Evolutionary conservation across 345 rosid genomes (phyloP), one percentile per base, ranked within the genome.

Genomic region (Xanthoceras sorbifolium): DNA sequence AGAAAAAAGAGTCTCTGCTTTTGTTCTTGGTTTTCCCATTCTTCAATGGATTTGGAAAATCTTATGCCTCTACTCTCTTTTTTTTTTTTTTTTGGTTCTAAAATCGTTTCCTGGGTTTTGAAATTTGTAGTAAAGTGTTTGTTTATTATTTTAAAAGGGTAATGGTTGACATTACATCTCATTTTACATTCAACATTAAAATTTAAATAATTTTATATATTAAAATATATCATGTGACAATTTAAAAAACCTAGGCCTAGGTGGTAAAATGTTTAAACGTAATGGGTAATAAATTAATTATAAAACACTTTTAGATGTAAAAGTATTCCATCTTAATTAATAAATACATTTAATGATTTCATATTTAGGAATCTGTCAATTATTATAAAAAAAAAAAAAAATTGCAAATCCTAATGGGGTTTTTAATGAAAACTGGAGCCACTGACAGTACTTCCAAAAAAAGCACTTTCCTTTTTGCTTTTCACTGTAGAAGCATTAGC

Each of bases 391-490:
- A n/a, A n/a, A n/a, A n/a, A n/a, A n/a, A n/a, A n/a, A n/a, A n/a
- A n/a, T n/a, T n/a, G n/a, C n/a, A 50, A 1, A 62, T 1, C 20
- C 4, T 29, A 69, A 71, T 44, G 44, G 31, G 79, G 69, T n/a
- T 76, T 9, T 26, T 15, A 68, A 23, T 69, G 20, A 40, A 40
- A 31, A 8, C n/a, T 67, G 14, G 18, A 31, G 1, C 22, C 29
- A 69, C 61, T 64, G 64, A 63, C 54, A 68, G 20, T n/a, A 26
- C 36, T 46, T 77, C 42, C 10, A 5, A 31, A 7, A 57, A 64
- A 64, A 38, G 66, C 28, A 1, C 4, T 32, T 34, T 7, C 50
- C 22, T 50, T 64, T 17, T 77, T 36, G 3, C 11, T 25, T 8
- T 23, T 31, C 29, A 20, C 6, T 48, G 65, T 26, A 6, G 22